These are phyloP conservation scores for Sporothrix schenckii DNA, from an alignment of 2,329 filamentous ascomycete species.

Conservation along the genomic window DNA sequence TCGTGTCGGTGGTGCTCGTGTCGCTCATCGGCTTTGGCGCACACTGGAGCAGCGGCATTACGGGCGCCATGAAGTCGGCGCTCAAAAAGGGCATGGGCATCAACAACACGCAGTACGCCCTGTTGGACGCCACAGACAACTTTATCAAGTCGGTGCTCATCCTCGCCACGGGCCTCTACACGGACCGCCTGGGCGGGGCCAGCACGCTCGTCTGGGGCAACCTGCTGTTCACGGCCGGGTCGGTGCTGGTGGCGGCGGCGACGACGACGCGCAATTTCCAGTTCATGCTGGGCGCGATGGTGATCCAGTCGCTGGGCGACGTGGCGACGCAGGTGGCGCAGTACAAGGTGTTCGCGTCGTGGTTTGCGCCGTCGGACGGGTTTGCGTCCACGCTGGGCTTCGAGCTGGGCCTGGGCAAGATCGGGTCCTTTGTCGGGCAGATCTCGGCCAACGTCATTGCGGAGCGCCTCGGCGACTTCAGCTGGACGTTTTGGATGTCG, in stretches of 20 bases:
- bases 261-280: conserved; percentile 59
- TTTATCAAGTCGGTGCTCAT: conserved; percentile 64
- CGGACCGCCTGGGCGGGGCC: conserved; percentile 54
- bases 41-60: conserved; percentile 35
- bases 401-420: conserved; percentile 63
- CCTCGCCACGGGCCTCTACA: conserved; percentile 56
- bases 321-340: conserved; percentile 66
- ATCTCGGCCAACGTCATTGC: conserved; percentile 36
- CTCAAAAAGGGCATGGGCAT: conserved; percentile 53
- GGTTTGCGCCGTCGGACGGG: conserved; percentile 64
- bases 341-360: conserved; percentile 67
- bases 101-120: conserved; percentile 61
- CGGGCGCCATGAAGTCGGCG: conserved; percentile 35
- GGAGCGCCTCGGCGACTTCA: conserved; percentile 54
- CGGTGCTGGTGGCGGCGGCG: conserved; percentile 62
- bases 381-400: conserved; percentile 65
- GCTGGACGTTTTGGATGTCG: conserved; percentile 64
- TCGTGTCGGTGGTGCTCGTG: conserved; percentile 34
- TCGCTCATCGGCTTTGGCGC: conserved; percentile 33
- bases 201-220: conserved; percentile 62
- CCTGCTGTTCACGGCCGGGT: conserved; percentile 59
- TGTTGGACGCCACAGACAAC: conserved; percentile 63
- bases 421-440: conserved; percentile 63
- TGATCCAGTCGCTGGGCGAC: conserved; percentile 62
- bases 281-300: conserved; percentile 62